Evolutionary conservation across 2,329 filamentous ascomycete species (phyloP).

Genomic region (Clonostachys byssicola): DNA sequence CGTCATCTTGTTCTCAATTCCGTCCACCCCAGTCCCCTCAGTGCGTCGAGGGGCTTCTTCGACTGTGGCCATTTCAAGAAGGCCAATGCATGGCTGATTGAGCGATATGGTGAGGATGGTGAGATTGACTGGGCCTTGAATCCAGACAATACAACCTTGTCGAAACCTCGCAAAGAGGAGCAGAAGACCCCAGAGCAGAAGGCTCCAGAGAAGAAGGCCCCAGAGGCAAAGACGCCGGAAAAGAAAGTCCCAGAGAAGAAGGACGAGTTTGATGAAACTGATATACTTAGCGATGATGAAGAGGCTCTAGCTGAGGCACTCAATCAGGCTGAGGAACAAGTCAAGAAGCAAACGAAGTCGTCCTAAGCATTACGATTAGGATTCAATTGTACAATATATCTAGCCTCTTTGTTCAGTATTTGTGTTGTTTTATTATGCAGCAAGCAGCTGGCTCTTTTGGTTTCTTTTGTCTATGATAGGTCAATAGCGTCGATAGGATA

Average conservation of each 20-base stretch:
- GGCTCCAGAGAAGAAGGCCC: constrained; percentile 3
- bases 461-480: no score
- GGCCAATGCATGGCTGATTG: constrained; percentile 79
- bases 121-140: constrained; percentile 79
- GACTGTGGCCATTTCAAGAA: constrained; percentile 77
- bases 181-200: constrained; percentile 3
- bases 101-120: constrained; percentile 73
- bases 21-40: constrained; percentile 91
- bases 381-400: no score
- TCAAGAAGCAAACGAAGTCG: constrained; percentile 7
- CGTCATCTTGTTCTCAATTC: constrained; percentile 80
- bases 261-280: constrained; percentile 12
- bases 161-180: constrained; percentile 9
- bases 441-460: no score
- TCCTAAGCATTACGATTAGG: no score
- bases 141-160: constrained; percentile 23
- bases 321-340: constrained; percentile 19
- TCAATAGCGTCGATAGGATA: no score
- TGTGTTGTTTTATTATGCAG: no score
- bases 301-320: constrained; percentile 29
- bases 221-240: neutral
- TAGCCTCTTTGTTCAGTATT: no score
- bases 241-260: constrained; percentile 5
- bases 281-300: constrained; percentile 28
- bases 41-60: constrained; percentile 77